phyloP scores from a whole-genome alignment of 768 basidiomycete genomes.

The Pleurotus eryngii region DNA sequence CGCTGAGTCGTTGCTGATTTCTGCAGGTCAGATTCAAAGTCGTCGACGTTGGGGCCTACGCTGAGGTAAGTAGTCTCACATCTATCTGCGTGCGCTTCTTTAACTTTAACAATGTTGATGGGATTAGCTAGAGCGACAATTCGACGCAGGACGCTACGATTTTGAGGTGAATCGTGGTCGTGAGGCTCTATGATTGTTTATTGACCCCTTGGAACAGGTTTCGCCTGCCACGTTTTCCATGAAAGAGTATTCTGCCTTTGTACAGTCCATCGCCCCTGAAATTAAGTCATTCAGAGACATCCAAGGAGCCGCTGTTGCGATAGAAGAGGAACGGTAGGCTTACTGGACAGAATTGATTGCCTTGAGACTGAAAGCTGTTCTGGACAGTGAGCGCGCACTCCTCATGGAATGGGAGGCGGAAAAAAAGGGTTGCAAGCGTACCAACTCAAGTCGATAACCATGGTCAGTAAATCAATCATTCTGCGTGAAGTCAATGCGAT shows the following conservation, averaged over 20 bases:
- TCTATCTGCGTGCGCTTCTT: not conserved
- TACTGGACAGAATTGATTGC: too few species aligned
- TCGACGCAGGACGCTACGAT: slow-evolving; percentile 49
- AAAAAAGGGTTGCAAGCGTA: slow-evolving; percentile 16
- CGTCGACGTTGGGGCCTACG: slow-evolving; percentile 44
- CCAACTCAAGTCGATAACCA: too few species aligned
- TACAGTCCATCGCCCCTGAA: slow-evolving; percentile 38
- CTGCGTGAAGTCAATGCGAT: too few species aligned
- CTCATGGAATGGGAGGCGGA: slow-evolving; percentile 40
- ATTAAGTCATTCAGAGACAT: slow-evolving; percentile 35
- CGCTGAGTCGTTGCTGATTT: not conserved
- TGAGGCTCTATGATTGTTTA: not conserved
- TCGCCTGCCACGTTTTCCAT: slow-evolving; percentile 53
- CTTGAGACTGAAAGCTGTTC: too few species aligned
- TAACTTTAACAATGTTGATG: not conserved
- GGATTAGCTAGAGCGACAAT: slow-evolving; percentile 43
- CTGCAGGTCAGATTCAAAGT: slow-evolving; percentile 49
- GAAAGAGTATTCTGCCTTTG: slow-evolving; percentile 41
- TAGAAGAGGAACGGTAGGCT: slow-evolving; percentile 40
- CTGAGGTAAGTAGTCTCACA: slow-evolving; percentile 32
- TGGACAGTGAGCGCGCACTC: slow-evolving; percentile 36
- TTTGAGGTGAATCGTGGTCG: slow-evolving; percentile 37
- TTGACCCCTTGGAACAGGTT: slow-evolving; percentile 31
- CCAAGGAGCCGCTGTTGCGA: slow-evolving; percentile 31
- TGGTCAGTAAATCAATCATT: too few species aligned